Percentiles rank a stretch among this genome's conserved stretches.
Evolutionary conservation across 2,329 filamentous ascomycete species (phyloP).

Genomic region (Cryphonectria nitschkei): DNA sequence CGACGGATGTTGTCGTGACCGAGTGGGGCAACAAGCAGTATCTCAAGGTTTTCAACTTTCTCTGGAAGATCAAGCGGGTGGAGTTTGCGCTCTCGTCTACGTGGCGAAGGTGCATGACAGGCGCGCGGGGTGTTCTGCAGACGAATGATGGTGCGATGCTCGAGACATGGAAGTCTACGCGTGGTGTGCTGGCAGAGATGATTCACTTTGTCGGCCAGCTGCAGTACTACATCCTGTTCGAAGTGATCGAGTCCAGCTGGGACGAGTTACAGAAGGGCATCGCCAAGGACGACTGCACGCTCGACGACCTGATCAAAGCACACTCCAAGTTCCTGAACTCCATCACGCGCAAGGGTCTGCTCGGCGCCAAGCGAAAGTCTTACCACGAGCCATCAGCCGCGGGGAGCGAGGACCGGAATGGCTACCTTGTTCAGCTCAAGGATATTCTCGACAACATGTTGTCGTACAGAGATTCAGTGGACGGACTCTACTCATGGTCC

Average conservation of each 20-base stretch:
- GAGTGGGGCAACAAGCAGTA: constrained; percentile 96
- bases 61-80: constrained; percentile 97
- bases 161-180: constrained; percentile 85
- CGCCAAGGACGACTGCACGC: constrained; percentile 81
- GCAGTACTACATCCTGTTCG: constrained; percentile 98
- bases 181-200: constrained; percentile 93
- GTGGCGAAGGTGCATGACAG: constrained; percentile 96
- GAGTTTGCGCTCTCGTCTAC: constrained; percentile 90
- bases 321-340: constrained; percentile 89
- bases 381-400: constrained; percentile 40
- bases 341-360: constrained; percentile 93
- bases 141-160: constrained; percentile 70
- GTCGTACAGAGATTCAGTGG: constrained; percentile 87
- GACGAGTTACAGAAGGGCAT: constrained; percentile 84
- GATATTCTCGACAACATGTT: constrained; percentile 95
- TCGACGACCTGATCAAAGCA: constrained; percentile 92
- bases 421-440: constrained; percentile 88
- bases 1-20: constrained; percentile 95
- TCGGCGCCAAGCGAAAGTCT: constrained; percentile 68
- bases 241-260: constrained; percentile 97
- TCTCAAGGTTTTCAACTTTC: constrained; percentile 97
- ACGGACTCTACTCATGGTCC: constrained; percentile 91
- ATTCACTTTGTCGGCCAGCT: constrained; percentile 96
- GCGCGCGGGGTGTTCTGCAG: constrained; percentile 85
- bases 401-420: constrained; percentile 66